Conservation (phyloP, 225 moss, liverwort and hornwort species). For the Antitrichia curtipendula region DNA sequence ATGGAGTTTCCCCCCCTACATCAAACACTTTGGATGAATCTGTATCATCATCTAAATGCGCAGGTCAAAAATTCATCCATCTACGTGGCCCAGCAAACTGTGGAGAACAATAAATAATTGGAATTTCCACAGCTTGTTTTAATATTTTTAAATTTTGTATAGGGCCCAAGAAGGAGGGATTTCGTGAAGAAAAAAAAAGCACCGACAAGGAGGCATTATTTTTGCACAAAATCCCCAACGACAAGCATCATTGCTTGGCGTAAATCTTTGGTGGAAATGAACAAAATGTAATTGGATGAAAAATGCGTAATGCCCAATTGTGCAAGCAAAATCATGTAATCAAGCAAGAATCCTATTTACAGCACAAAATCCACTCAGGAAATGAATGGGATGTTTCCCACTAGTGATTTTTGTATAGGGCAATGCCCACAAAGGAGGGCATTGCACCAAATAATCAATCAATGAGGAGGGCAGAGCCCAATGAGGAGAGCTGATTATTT, state of each 20-base stretch:
- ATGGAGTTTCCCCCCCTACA: neutral
- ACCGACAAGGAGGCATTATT: neutral
- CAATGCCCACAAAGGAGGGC: no score
- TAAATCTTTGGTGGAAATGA: neutral
- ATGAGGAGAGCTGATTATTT: no score
- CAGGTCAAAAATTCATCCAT: neutral
- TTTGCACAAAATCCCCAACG: rapidly evolving
- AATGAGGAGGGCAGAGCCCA: no score
- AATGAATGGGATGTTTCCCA: rapidly evolving
- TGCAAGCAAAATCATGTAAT: rapidly evolving
- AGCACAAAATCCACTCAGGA: rapidly evolving
- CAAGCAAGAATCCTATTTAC: rapidly evolving
- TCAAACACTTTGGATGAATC: neutral
- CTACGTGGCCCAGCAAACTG: neutral
- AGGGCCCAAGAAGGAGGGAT: neutral
- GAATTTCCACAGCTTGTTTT: neutral
- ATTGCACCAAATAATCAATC: no score
- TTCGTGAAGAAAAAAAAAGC: rapidly evolving
- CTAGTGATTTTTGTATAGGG: rapidly evolving
- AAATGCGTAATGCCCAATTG: rapidly evolving
- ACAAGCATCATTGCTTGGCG: rapidly evolving
- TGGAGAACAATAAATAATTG: neutral
- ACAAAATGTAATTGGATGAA: neutral
- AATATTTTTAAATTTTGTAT: neutral
- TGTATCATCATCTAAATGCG: neutral